Evolutionary conservation across 371 early-diverging fungal genomes (phyloP).

Genomic region (Circinella minor): DNA sequence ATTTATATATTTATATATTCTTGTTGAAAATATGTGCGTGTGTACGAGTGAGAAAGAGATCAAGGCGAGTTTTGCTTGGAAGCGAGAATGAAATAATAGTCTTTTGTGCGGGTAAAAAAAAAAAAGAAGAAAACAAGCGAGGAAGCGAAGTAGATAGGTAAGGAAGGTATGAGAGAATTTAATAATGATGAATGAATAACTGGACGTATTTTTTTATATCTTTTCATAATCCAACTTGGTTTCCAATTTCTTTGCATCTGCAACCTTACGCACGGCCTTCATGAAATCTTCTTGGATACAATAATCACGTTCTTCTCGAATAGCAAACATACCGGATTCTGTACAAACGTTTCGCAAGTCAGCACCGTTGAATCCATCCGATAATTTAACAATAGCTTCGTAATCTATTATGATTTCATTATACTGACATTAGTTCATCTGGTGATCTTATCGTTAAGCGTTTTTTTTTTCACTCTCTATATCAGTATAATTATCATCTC

Average conservation of each 20-base stretch:
- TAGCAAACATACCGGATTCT: conserved; percentile 99
- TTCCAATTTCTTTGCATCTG: conserved; percentile 98
- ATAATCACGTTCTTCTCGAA: conserved; percentile 99
- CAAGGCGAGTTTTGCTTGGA: too few relatives aligned
- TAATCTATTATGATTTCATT: conserved; percentile 68
- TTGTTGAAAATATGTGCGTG: too few relatives aligned
- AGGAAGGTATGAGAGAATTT: neutral
- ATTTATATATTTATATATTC: too few relatives aligned
- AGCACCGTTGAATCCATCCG: conserved; percentile 99
- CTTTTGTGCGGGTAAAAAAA: too few relatives aligned
- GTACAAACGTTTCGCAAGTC: conserved; percentile 99
- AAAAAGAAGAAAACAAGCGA: too few relatives aligned
- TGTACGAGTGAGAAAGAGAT: too few relatives aligned
- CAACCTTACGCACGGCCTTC: conserved; percentile 99
- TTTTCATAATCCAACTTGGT: conserved; percentile 97
- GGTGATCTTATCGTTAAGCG: too few relatives aligned
- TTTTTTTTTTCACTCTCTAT: too few relatives aligned
- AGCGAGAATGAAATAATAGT: too few relatives aligned
- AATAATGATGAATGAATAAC: too few relatives aligned
- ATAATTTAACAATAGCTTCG: conserved; percentile 97
- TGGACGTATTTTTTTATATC: conserved; percentile 51
- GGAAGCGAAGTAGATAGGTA: neutral
- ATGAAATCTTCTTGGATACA: conserved; percentile 99
- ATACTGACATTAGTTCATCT: too few relatives aligned
- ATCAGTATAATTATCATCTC: too few relatives aligned